Evolutionary conservation across 2,329 filamentous ascomycete genomes (phyloP).

Genomic region (Albifimbria verrucaria): DNA sequence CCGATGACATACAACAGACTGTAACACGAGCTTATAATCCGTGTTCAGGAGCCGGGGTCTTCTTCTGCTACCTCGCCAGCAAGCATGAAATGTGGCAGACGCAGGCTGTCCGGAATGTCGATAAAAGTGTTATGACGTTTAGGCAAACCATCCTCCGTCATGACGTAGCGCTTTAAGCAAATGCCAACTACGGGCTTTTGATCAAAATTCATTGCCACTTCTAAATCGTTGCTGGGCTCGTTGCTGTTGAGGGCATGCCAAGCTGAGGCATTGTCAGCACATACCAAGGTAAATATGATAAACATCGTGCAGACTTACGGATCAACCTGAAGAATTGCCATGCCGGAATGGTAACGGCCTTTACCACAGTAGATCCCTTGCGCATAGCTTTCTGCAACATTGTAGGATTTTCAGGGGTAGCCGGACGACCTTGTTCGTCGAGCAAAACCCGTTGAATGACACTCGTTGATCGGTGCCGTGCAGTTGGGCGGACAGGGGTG

Average conservation of each 20-base stretch:
- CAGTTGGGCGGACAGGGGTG: conserved; percentile 19
- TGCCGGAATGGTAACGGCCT: conserved; percentile 90
- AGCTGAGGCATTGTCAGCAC: conserved; percentile 50
- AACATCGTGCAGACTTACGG: conserved; percentile 52
- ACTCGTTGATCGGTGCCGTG: conserved; percentile 52
- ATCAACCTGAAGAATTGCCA: conserved; percentile 97
- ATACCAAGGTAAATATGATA: background rate
- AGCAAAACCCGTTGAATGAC: conserved; percentile 60
- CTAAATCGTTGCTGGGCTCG: conserved; percentile 62
- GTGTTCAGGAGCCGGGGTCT: conserved; percentile 61
- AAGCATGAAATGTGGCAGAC: conserved; percentile 83
- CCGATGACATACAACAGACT: conserved; percentile 89
- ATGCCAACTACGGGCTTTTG: conserved; percentile 85
- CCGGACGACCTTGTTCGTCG: conserved; percentile 45
- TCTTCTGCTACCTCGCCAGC: conserved; percentile 62
- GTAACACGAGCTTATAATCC: conserved; percentile 91
- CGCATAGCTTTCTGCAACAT: conserved; percentile 40
- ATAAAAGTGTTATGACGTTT: conserved; percentile 76
- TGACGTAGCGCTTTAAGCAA: conserved; percentile 82
- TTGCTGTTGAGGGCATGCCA: conserved; percentile 70
- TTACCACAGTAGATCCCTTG: conserved; percentile 53
- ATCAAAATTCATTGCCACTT: conserved; percentile 86
- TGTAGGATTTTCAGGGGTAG: conserved; percentile 37
- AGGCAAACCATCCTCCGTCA: conserved; percentile 65
- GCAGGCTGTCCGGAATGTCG: conserved; percentile 79